phyloP scores from a whole-genome alignment of 2,329 filamentous ascomycete species.

The Cryphonectria naterciae region DNA sequence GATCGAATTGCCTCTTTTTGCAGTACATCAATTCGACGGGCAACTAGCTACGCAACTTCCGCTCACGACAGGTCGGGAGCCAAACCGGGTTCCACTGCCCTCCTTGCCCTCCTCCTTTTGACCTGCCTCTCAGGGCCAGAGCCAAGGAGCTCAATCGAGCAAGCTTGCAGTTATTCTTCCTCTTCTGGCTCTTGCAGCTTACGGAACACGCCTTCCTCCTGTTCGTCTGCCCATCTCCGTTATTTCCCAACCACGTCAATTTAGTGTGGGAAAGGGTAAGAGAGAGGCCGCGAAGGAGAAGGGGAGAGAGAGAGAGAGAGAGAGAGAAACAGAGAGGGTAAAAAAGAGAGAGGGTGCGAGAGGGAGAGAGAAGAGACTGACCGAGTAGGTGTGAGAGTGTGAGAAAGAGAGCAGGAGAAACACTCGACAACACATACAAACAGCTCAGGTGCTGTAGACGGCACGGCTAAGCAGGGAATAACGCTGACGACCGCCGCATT shows the following conservation, averaged over 20 bases:
- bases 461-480: constrained; percentile 19
- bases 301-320: background rate
- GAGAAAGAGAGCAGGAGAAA: background rate
- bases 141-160: constrained; percentile 10
- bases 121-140: constrained; percentile 18
- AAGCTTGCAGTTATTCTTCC: constrained; percentile 7
- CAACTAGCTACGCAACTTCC: constrained; percentile 22
- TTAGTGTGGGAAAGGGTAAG: background rate
- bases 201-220: constrained; percentile 13
- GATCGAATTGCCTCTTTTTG: constrained; percentile 26
- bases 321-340: background rate
- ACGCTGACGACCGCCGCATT: constrained; percentile 23
- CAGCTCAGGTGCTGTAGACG: constrained; percentile 6
- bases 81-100: constrained; percentile 16
- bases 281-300: background rate
- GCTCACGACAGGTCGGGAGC: background rate
- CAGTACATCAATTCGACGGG: constrained; percentile 21
- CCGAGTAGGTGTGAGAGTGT: background rate
- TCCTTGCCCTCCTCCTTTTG: background rate
- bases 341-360: background rate
- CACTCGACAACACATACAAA: background rate
- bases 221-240: background rate
- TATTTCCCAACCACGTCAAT: background rate
- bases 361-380: background rate
- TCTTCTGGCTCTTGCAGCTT: background rate